Conservation (phyloP, 129 eudicot species). For the Ambrosia artemisiifolia region DNA sequence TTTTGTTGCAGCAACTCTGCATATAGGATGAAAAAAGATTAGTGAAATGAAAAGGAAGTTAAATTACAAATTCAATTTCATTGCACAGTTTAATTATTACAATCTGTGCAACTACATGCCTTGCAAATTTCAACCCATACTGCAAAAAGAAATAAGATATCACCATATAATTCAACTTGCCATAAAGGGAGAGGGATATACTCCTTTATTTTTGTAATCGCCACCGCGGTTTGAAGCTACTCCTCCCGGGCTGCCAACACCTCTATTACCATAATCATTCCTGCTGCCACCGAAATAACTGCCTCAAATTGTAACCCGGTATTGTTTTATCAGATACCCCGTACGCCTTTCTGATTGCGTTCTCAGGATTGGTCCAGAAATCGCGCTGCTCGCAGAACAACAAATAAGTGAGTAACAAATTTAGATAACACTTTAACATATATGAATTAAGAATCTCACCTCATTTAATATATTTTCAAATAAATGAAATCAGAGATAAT, state of each 20-base stretch:
- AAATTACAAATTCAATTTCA: not conserved
- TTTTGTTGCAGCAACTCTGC: conserved; percentile 98
- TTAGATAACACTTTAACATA: not conserved
- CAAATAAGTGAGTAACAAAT: not conserved
- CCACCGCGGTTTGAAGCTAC: conserved; percentile 44
- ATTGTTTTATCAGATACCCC: conserved; percentile 63
- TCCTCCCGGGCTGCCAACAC: conserved; percentile 47
- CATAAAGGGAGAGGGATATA: too few species aligned
- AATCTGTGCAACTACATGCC: not conserved
- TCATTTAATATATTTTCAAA: conserved; percentile 75
- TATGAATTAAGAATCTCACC: conserved; percentile 33
- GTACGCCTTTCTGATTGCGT: conserved; percentile 71
- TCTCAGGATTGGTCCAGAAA: conserved; percentile 67
- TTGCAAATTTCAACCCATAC: not conserved
- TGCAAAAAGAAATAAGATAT: too few species aligned
- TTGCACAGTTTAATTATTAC: not conserved
- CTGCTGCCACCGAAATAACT: conserved; percentile 53
- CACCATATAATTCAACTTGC: too few species aligned
- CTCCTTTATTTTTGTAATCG: too few species aligned
- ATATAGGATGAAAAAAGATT: conserved; percentile 15
- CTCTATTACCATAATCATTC: conserved; percentile 50
- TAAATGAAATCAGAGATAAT: conserved; percentile 61
- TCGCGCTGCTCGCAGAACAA: conserved; percentile 51
- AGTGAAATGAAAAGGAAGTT: not conserved
- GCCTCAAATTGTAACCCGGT: conserved; percentile 52